Evolutionary conservation across 2,329 filamentous ascomycete genomes (phyloP), one percentile per base, ranked within the genome.

Genomic region (Zymoseptoria tritici): DNA sequence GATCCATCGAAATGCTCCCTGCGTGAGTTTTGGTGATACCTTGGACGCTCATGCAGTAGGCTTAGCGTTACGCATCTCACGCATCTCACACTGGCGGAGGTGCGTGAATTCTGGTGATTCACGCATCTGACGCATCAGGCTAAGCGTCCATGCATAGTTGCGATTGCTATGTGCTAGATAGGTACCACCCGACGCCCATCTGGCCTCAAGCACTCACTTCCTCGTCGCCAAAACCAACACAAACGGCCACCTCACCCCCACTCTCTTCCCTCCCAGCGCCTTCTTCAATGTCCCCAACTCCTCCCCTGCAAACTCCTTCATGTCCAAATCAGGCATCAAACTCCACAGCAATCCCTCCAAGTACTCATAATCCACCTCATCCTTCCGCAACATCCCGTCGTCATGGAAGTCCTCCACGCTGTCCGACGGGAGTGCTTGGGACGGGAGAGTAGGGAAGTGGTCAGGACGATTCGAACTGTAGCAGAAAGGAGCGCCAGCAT

Each of bases 171-270:
- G 36, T 42, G 36, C 36, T 42, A 42, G 11, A 42, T 42, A 2
- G n/a, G n/a, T n/a, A n/a, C n/a, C n/a, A n/a, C n/a, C n/a, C 11
- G 16, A 42, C 36, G 36, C 36, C 26, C 26, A 29, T 6, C 3
- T 29, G 9, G 26, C 26, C 26, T 16, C 9, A 11, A 16, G 11
- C 36, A 11, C 36, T 42, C 36, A 53, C 51, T 53, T 52, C 55
- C 36, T 60, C 20, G 55, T 60, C 16, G 59, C 59, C 13, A 60
- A 50, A 16, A 60, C 55, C 52, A 60, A 31, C 51, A 57, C 56
- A 52, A 60, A 55, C 4, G 59, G 52, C 54, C 52, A 60, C 21
- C 16, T 57, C 13, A 60, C 21, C 9, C 19, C n/a, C 9, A 60
- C 49, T 50, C 42, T 55, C 46, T 46, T 19, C 19, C 42, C 55